phyloP scores from a whole-genome alignment of 306 rosid genomes.

The Cucurbita pepo region DNA sequence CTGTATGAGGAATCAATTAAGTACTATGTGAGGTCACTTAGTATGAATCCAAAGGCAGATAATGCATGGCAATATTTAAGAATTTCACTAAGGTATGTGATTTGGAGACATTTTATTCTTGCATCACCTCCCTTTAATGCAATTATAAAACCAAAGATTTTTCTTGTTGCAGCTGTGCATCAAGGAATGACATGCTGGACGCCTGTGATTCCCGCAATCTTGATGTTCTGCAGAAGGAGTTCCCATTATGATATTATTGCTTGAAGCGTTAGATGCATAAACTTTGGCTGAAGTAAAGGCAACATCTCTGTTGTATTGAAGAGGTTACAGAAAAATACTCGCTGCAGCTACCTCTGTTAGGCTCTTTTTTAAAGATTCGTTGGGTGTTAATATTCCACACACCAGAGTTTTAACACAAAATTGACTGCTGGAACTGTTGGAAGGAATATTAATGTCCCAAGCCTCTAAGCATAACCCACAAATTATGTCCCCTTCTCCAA shows the following conservation, averaged over 20 bases:
- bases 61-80: constrained; percentile 97
- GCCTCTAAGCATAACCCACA: neutral
- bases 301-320: neutral
- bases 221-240: constrained; percentile 89
- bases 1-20: constrained; percentile 86
- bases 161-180: constrained; percentile 69
- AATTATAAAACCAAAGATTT: neutral
- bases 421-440: neutral
- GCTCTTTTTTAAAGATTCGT: neutral
- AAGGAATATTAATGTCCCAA: neutral
- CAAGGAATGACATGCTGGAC: constrained; percentile 82
- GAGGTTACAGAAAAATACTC: neutral
- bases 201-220: constrained; percentile 89
- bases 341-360: neutral
- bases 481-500: neutral
- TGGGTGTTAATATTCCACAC: neutral
- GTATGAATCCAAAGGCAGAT: constrained; percentile 97
- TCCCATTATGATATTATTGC: constrained; percentile 37
- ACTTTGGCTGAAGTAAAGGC: neutral
- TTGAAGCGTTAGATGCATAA: constrained; percentile 4
- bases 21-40: constrained; percentile 84
- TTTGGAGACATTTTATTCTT: neutral
- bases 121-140: neutral
- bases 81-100: constrained; percentile 72
- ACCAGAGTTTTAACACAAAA: neutral